Base-by-base conservation (phyloP, 768 basidiomycete genomes). In the Rickenella mellea region DNA sequence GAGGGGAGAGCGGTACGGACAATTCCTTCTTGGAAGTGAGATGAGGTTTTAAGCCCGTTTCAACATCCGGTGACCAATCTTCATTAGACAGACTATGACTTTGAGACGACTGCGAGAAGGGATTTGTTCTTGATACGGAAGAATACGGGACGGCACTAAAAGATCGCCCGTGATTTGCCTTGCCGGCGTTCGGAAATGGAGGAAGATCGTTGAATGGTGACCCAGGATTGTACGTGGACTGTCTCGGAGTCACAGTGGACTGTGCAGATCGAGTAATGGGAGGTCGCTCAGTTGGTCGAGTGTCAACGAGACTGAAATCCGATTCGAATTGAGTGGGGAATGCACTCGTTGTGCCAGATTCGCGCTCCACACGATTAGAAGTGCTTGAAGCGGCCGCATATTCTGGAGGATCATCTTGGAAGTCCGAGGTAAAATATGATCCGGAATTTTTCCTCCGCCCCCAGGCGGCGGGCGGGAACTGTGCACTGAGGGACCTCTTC, bases 401-500 rank as follows among this genome's bases (percentile, higher is more conserved):
- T 15, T 39, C 11, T 20, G 26, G 42, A 12, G 7, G 21, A n/a
- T 54, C 45, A 6, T 50, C 52, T 11, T 44, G 24, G 22, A 47
- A 20, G 25, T 49, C 55, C 37, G 60, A 48, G 39, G 63, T 55
- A 48, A 83, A 82, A 55, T 79, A 80, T 6, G 80, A 76, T 1
- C 75, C 80, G 6, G 61, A 58, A 41, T 69, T 60, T 44, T 66
- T 68, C 26, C 54, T 56, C 11, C 54, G 52, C 6, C 75, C 78
- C 84, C 84, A 87, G 15, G 75, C 66, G 21, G 61, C 51, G 4
- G 84, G 84, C 25, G 85, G 83, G 46, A 83, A 86, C 2, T 66
- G 54, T 1, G 55, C 24, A 29, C 60, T 60, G 15, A 63, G 51
- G 10, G 57, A 50, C 41, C 61, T 67, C 50, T 46, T 74, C 55